Evolutionary conservation across 2,329 filamentous ascomycete genomes (phyloP), one percentile per base, ranked within the genome.

Genomic region (Sporothrix dimorphospora): DNA sequence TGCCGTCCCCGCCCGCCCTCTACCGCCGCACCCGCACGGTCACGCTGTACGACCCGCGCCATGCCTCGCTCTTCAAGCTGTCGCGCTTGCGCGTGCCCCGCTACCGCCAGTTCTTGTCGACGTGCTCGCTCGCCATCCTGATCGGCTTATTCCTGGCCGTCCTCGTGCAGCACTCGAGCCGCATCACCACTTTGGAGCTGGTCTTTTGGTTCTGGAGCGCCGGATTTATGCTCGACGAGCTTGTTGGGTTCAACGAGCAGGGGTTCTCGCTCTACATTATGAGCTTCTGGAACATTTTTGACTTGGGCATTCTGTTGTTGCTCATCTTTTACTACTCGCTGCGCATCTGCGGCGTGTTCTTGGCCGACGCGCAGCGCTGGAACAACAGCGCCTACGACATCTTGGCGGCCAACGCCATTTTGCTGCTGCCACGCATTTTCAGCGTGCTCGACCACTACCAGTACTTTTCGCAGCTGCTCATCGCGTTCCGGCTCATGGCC

Each of bases 191-290:
- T 0, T 83, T 98, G 11, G 95, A 98, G 80, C 84, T 98, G 19
- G 80, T 97, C 14, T 98, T 98, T 81, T 98, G 95, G 95, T 93
- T 98, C 80, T 98, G 95, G 94, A 97, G 94, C 79, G 93, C 94
- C 34, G 95, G 95, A 0, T 98, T 97, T 81, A 97, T 98, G 94
- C 88, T 98, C 42, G 95, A 98, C 78, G 95, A 98, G 81, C 88
- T 98, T 27, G 94, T 98, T 21, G 94, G 94, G 12, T 98, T 98
- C 85, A 97, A 94, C 76, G 95, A 98, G 80, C 94, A 98, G 81
- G 95, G 95, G 2, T 98, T 98, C 80, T 94, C 94, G 49, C 88
- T 98, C 40, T 98, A 98, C 82, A 93, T 98, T 78, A 95, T 98
- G 90, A 97, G 94, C 80, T 96, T 98, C 80, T 98, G 95, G 95